Conservation (phyloP, 179 eudicot genomes). For the Camellia oleifera region DNA sequence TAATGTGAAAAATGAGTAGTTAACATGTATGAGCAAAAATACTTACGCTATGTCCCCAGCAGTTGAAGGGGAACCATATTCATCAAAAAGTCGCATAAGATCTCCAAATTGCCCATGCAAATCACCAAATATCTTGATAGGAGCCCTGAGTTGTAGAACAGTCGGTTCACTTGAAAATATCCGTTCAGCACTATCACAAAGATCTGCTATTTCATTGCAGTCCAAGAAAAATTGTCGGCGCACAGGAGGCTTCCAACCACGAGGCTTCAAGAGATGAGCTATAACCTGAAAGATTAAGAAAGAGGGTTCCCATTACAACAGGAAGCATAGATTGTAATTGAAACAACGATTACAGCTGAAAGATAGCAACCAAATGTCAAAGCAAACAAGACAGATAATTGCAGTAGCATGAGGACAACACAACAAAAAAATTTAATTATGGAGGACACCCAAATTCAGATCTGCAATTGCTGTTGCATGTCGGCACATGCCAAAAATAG, state of each 20-base stretch:
- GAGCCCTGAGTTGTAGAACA: conserved; percentile 94
- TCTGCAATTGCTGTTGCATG: not conserved
- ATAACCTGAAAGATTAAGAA: conserved; percentile 52
- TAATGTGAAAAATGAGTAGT: not conserved
- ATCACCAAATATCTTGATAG: conserved; percentile 97
- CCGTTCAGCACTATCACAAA: conserved; percentile 91
- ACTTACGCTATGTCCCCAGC: conserved; percentile 98
- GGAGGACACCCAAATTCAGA: not conserved
- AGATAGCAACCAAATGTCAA: not conserved
- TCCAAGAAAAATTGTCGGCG: conserved; percentile 92
- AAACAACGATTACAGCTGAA: not conserved
- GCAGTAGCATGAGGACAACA: not conserved
- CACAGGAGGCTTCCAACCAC: conserved; percentile 99
- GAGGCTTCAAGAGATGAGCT: conserved; percentile 92
- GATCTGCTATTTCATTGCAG: conserved; percentile 94
- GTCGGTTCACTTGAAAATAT: conserved; percentile 93
- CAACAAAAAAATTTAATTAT: not conserved
- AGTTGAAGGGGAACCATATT: conserved; percentile 95
- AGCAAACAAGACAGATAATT: too few relatives aligned
- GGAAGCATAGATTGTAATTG: not conserved
- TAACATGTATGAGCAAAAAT: conserved; percentile 8
- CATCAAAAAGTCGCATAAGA: conserved; percentile 97
- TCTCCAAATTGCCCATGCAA: conserved; percentile 99
- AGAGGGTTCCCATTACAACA: not conserved
- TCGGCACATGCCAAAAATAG: not conserved